Conservation (phyloP, 1,284 basidiomycete genomes). For the Erythrobasidium hasegawianum region DNA sequence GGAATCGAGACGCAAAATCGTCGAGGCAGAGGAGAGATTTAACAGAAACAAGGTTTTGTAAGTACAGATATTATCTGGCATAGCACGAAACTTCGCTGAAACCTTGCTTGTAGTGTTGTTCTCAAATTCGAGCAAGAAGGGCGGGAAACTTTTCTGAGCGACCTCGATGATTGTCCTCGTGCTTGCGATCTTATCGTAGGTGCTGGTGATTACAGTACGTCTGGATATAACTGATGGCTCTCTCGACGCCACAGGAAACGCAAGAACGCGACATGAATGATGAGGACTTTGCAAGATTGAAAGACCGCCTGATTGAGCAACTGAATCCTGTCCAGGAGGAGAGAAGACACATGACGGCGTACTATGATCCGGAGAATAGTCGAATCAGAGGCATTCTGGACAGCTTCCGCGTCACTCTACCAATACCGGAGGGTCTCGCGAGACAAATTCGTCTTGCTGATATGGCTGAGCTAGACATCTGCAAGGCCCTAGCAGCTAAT, state of each 20-base stretch:
- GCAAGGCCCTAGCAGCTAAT: neutral
- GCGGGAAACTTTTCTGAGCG: neutral
- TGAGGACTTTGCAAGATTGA: neutral
- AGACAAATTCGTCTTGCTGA: neutral
- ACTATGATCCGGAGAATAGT: neutral
- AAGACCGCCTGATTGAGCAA: neutral
- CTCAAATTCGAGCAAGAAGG: neutral
- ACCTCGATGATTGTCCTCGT: neutral
- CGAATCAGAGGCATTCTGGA: neutral
- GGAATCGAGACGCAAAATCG: neutral
- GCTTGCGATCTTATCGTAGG: neutral
- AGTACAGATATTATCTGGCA: neutral
- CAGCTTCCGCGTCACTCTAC: neutral
- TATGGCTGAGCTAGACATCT: neutral
- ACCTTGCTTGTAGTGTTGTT: neutral
- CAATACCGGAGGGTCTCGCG: neutral
- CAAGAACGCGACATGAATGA: neutral
- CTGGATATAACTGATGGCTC: no score
- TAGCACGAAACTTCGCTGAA: neutral
- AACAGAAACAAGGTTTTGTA: neutral
- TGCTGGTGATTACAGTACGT: no score
- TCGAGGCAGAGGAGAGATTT: neutral
- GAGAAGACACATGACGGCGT: neutral
- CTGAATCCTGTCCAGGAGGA: neutral
- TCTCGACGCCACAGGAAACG: neutral